Conservation (phyloP, 2,329 filamentous ascomycete species). For the Cyanodermella asteris region DNA sequence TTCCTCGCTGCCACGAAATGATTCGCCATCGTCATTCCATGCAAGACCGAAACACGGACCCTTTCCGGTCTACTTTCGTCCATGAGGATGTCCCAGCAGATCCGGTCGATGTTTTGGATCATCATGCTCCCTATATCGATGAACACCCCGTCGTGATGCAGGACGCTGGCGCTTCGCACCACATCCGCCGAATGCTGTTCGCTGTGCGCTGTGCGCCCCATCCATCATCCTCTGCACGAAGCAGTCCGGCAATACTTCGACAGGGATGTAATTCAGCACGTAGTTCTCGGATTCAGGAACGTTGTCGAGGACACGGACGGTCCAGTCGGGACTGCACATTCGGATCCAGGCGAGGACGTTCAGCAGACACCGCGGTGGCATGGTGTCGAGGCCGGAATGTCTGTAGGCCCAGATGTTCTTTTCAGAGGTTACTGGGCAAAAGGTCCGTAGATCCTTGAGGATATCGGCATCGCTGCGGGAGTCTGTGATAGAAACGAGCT, state of each 20-base stretch:
- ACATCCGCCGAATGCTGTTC: slow-evolving; percentile 27
- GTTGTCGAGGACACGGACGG: slow-evolving; percentile 19
- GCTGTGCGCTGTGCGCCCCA: slow-evolving; percentile 18
- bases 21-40: slow-evolving; percentile 14
- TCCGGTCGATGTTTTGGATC: slow-evolving; percentile 16
- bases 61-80: slow-evolving; percentile 16
- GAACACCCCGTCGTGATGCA: slow-evolving; percentile 19
- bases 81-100: slow-evolving; percentile 18
- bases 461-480: slow-evolving; percentile 10
- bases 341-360: slow-evolving; percentile 21
- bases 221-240: slow-evolving; percentile 23
- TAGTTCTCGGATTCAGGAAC: slow-evolving; percentile 18
- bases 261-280: slow-evolving; percentile 16
- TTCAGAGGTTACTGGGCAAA: slow-evolving; percentile 14
- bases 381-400: slow-evolving; percentile 15
- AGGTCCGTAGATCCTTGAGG: slow-evolving; percentile 5
- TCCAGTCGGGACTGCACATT: slow-evolving; percentile 18
- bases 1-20: slow-evolving; percentile 23
- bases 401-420: slow-evolving; percentile 22
- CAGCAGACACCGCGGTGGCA: slow-evolving; percentile 19
- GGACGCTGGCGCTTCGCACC: slow-evolving; percentile 21
- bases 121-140: slow-evolving; percentile 21
- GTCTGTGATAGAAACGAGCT: too few relatives aligned
- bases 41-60: slow-evolving; percentile 12
- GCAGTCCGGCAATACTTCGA: slow-evolving; percentile 17